Conservation (phyloP, 2,329 filamentous ascomycete genomes). For the Exophiala aquamarina region DNA sequence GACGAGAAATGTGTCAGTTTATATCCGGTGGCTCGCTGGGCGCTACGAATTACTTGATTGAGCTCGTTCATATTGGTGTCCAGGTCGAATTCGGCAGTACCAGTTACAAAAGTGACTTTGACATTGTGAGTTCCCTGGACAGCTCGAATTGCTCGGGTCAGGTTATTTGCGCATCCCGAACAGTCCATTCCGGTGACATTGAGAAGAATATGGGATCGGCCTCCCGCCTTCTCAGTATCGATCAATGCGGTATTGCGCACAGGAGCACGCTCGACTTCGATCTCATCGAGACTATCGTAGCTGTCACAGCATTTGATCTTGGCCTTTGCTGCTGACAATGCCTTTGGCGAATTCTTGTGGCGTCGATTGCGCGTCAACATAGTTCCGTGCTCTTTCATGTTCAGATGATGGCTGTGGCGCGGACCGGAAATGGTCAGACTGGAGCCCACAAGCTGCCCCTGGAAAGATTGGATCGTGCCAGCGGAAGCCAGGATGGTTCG, state of each 20-base stretch:
- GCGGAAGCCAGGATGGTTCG: conserved; percentile 25
- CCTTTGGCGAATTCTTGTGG: conserved; percentile 2
- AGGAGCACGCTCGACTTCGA: neutral
- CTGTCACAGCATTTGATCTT: conserved; percentile 14
- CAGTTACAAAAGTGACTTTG: conserved; percentile 26
- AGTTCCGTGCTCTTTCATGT: conserved; percentile 6
- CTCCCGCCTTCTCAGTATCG: conserved; percentile 18
- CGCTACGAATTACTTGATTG: conserved; percentile 21
- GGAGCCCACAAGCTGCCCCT: neutral
- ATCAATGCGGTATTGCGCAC: conserved; percentile 1
- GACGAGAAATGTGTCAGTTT: conserved; percentile 16
- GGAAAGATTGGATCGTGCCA: conserved; percentile 4
- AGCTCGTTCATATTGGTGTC: conserved; percentile 42
- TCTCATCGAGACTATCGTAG: conserved; percentile 3
- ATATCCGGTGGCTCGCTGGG: conserved; percentile 24
- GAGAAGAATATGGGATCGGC: conserved; percentile 17
- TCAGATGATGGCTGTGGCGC: conserved; percentile 10
- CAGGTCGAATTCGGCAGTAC: conserved; percentile 33
- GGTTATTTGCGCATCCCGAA: conserved; percentile 29
- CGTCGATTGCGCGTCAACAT: conserved; percentile 7
- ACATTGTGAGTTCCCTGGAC: conserved; percentile 20
- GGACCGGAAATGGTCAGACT: conserved; percentile 1
- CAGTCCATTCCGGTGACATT: conserved; percentile 22
- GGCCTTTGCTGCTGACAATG: neutral
- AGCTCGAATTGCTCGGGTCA: conserved; percentile 20